phyloP scores from a whole-genome alignment of 768 basidiomycete species.

The Paxillus ammoniavirescens region DNA sequence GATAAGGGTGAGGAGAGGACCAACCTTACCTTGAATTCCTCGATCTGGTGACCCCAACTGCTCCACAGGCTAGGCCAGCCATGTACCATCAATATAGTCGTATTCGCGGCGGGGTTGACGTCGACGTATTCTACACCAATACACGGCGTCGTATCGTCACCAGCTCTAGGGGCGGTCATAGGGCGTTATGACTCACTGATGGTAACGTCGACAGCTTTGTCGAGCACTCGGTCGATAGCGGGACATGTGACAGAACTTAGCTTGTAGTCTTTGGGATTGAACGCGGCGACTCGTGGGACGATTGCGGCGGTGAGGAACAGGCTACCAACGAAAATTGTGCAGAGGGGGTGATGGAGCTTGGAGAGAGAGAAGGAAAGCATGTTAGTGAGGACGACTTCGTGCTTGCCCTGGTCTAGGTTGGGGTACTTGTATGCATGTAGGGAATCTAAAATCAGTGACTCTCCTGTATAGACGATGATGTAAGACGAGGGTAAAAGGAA shows the following conservation, averaged over 20 bases:
- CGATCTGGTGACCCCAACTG: constrained; percentile 70
- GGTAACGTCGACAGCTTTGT: constrained; percentile 35
- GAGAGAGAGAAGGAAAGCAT: not conserved
- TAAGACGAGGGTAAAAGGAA: no score
- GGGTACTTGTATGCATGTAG: no score
- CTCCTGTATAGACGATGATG: no score
- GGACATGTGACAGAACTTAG: constrained; percentile 38
- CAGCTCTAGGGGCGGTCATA: not conserved
- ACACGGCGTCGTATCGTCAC: not conserved
- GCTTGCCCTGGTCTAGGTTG: no score
- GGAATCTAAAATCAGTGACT: no score
- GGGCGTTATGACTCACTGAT: constrained; percentile 38
- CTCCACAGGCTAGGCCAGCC: constrained; percentile 82
- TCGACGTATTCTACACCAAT: constrained; percentile 55
- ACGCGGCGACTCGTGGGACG: constrained; percentile 12
- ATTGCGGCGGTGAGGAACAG: not conserved
- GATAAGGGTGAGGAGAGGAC: no score
- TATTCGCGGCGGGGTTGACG: constrained; percentile 51
- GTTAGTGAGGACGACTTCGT: not conserved
- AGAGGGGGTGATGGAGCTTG: constrained; percentile 1
- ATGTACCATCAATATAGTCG: constrained; percentile 65
- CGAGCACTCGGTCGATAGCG: constrained; percentile 39
- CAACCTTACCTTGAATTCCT: constrained; percentile 53
- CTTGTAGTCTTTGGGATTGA: constrained; percentile 39
- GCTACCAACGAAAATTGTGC: not conserved